Evolutionary conservation across 2,329 filamentous ascomycete genomes (phyloP), one percentile per base, ranked within the genome.

Genomic region (Dothiorella sarmentorum): DNA sequence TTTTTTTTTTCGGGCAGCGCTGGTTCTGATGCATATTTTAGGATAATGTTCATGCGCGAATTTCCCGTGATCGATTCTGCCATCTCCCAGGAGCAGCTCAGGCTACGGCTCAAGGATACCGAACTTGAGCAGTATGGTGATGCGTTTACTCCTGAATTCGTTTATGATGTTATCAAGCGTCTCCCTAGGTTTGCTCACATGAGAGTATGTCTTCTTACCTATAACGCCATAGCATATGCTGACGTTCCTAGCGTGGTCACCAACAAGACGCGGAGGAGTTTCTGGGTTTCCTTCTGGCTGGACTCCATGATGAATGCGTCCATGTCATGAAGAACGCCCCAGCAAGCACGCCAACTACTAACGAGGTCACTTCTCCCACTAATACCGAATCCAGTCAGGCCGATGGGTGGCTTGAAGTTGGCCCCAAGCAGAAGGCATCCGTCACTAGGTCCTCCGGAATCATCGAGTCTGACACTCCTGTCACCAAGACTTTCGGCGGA

Each of bases 181-280:
- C 80, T 97, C 59, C 88, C 91, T 42, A 86, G 91, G 56, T 99
- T 99, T 73, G 87, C 90, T 22, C 90, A 88, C 69, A 97, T 99
- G 91, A 87, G 89, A 71, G 89, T 91, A 80, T 73, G 86, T 78
- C 27, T 35, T 47, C 42, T 33, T 26, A n/a, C 10, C 26, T 10
- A 49, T 20, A 33, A 1, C 45, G 17, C 27, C 15, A 33, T 45
- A 10, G 42, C 18, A 37, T 18, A 68, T 63, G 60, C 66, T 73
- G 63, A 74, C 58, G 53, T 52, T 52, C 61, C 40, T 63, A 91
- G 87, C 89, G 91, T 61, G 94, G 94, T 15, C 93, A 97, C 67
- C 94, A 99, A 72, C 93, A 99, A 78, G 94, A 99, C 76, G 94
- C 94, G 1, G 91, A 99, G 70, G 94, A 99, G 69, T 99, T 99